These are phyloP conservation scores for Clarireedia sp. DNA, from an alignment of 2,329 filamentous ascomycete genomes.

Conservation along the genomic window DNA sequence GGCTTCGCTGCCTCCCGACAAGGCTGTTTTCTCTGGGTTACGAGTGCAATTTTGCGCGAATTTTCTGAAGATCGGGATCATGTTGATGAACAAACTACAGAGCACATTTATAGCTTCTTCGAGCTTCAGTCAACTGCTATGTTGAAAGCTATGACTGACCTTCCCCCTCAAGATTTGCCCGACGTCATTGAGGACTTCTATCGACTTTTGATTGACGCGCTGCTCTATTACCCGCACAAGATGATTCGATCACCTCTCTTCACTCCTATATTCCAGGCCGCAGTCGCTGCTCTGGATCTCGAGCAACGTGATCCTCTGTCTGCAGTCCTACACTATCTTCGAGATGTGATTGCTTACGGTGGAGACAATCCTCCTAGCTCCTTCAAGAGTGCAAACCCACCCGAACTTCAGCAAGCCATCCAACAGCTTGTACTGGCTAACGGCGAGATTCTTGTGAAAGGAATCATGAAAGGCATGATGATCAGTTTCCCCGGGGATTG, in stretches of 20 bases:
- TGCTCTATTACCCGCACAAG: conserved; percentile 84
- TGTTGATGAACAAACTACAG: conserved; percentile 72
- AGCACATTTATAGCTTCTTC: conserved; percentile 89
- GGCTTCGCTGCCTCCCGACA: conserved; percentile 83
- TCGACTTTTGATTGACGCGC: conserved; percentile 80
- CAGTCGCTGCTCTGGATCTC: conserved; percentile 75
- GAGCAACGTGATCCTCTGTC: conserved; percentile 89
- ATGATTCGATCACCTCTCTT: conserved; percentile 74
- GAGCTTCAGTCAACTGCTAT: conserved; percentile 88
- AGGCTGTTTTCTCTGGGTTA: conserved; percentile 98
- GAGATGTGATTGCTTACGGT: conserved; percentile 85
- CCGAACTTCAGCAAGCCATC: conserved; percentile 65
- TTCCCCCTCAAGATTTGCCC: conserved; percentile 55
- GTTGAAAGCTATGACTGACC: conserved; percentile 77
- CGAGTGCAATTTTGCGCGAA: conserved; percentile 86
- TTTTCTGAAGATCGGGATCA: conserved; percentile 87
- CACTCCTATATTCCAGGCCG: conserved; percentile 76
- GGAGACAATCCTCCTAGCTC: conserved; percentile 63
- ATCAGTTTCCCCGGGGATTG: conserved; percentile 95
- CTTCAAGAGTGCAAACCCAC: conserved; percentile 50
- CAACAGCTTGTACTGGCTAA: conserved; percentile 62
- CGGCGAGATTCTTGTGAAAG: conserved; percentile 74
- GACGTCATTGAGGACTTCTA: conserved; percentile 70
- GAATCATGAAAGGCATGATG: conserved; percentile 96
- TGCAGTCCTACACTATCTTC: conserved; percentile 85